Conservation (phyloP, 495 filamentous ascomycete species). For the Lasiosphaeria miniovina region DNA sequence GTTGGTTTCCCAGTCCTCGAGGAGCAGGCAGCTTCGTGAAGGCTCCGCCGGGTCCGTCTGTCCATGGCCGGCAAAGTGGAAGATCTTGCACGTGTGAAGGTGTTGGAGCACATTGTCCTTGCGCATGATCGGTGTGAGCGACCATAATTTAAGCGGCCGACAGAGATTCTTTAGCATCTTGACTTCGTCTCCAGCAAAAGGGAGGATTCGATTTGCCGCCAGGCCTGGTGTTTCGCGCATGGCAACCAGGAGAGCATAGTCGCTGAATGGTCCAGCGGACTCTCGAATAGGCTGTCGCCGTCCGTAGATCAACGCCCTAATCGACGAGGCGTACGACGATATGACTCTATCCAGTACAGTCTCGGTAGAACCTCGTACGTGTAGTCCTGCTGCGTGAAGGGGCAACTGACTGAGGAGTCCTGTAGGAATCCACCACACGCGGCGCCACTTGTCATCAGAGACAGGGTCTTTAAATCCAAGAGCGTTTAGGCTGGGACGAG, state of each 20-base stretch:
- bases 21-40: not conserved
- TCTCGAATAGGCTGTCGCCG: not conserved
- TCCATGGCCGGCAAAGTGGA: conserved; percentile 3
- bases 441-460: not conserved
- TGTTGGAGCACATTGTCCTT: not conserved
- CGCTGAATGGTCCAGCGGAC: not conserved
- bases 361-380: not conserved
- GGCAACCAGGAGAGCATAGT: not conserved
- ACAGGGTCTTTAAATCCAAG: not conserved
- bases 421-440: conserved; percentile 3
- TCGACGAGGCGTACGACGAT: not conserved
- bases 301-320: not conserved
- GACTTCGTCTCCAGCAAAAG: not conserved
- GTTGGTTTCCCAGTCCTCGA: not conserved
- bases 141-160: not conserved
- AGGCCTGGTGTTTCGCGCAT: not conserved
- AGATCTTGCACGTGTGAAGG: not conserved
- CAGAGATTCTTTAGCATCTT: not conserved
- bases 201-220: not conserved
- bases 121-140: not conserved
- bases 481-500: not conserved
- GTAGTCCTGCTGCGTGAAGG: conserved; percentile 1
- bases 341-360: conserved; percentile 1
- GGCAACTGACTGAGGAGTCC: conserved; percentile 3
- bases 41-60: not conserved